These are phyloP conservation scores for Neofusicoccum parvum DNA, from an alignment of 2,329 filamentous ascomycete genomes.

Conservation along the genomic window DNA sequence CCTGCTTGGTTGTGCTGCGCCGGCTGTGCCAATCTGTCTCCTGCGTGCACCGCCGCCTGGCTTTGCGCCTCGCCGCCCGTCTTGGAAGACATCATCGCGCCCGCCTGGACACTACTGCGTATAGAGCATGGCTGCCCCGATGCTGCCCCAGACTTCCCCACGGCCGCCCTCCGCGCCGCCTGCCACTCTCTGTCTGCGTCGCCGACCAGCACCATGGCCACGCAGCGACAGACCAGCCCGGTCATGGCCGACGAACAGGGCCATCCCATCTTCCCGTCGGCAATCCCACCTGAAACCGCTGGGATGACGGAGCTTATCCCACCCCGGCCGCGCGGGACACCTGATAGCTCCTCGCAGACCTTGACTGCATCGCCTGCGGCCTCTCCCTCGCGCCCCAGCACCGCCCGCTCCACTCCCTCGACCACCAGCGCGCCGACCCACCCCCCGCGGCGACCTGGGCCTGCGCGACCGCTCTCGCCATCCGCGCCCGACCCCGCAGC, in stretches of 20 bases:
- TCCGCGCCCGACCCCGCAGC: not conserved
- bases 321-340: not conserved
- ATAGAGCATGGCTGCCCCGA: not conserved
- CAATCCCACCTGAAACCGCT: conserved; percentile 16
- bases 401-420: not conserved
- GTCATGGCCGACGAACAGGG: conserved; percentile 8
- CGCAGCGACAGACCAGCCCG: not conserved
- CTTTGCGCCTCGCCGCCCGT: not conserved
- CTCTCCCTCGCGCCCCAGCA: not conserved
- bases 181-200: not conserved
- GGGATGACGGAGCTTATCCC: conserved; percentile 13
- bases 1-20: not conserved
- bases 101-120: not conserved
- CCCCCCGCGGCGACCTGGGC: too few relatives aligned
- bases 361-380: not conserved
- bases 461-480: not conserved
- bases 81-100: conserved; percentile 4
- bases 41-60: not conserved
- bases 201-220: not conserved
- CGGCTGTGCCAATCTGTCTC: not conserved
- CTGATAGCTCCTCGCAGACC: not conserved
- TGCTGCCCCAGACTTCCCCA: not conserved
- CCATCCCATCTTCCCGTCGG: not conserved
- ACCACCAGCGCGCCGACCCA: not conserved
- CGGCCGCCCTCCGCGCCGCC: not conserved